These are phyloP conservation scores for Nymphaea thermarum DNA, from an alignment of 164 flowering plant genomes.

Conservation along the genomic window DNA sequence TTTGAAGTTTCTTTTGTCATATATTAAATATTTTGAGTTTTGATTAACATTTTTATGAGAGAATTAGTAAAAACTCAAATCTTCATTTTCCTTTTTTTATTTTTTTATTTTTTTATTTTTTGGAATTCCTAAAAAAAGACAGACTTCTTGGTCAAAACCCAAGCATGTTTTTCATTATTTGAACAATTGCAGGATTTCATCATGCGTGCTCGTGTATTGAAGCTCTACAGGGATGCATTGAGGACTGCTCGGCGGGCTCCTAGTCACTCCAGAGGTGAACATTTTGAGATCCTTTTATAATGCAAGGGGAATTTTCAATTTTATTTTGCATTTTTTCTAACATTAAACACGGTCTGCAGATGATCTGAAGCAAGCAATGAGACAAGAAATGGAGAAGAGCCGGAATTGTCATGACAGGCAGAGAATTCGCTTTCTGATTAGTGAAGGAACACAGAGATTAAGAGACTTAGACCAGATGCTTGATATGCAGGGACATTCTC, in stretches of 20 bases:
- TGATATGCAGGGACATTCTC: slow-evolving; percentile 64
- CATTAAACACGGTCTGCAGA: slow-evolving; percentile 18
- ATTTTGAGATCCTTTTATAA: background rate
- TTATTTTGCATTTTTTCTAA: background rate
- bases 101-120: no score
- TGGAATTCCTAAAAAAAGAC: no score
- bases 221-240: slow-evolving; percentile 76
- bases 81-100: no score
- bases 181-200: slow-evolving; percentile 60
- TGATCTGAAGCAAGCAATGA: slow-evolving; percentile 48
- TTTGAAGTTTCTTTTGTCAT: no score
- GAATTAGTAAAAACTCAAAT: no score
- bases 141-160: background rate
- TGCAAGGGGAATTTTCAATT: background rate
- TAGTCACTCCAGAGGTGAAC: slow-evolving; percentile 44
- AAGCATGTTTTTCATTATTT: background rate
- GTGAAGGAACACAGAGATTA: slow-evolving; percentile 67
- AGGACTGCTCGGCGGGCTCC: slow-evolving; percentile 65
- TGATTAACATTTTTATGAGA: no score
- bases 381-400: slow-evolving; percentile 78
- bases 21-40: no score
- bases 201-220: slow-evolving; percentile 72
- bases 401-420: slow-evolving; percentile 57
- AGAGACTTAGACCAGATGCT: slow-evolving; percentile 75
- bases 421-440: slow-evolving; percentile 57